Percentiles rank a stretch among this genome's conserved stretches.
phyloP scores from a whole-genome alignment of 139 green algal species.

The Desmodesmus armatus region DNA sequence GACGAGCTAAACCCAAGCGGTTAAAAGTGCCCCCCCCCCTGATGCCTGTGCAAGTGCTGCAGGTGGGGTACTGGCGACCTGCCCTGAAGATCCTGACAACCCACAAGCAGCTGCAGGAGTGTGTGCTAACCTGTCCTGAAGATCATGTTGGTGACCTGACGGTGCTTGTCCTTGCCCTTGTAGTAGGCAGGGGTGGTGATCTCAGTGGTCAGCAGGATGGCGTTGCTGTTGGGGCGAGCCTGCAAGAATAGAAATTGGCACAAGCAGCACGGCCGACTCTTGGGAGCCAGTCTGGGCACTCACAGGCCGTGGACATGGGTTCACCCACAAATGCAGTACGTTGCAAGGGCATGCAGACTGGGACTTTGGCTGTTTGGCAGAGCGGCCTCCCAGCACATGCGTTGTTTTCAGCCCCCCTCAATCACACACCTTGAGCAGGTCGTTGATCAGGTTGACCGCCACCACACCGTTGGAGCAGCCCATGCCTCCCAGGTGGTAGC shows the following conservation, averaged over 20 bases:
- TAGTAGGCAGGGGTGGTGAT: slow-evolving; percentile 70
- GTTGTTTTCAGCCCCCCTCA: background rate
- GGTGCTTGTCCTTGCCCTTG: slow-evolving; percentile 60
- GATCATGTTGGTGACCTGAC: slow-evolving; percentile 69
- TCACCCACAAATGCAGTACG: background rate
- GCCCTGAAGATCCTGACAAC: too few species aligned
- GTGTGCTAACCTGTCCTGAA: too few species aligned
- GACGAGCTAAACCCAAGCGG: too few species aligned
- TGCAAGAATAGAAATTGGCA: too few species aligned
- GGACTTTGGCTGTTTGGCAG: background rate
- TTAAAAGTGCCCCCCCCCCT: too few species aligned
- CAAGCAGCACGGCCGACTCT: background rate
- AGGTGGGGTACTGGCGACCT: too few species aligned
- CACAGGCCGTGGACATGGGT: too few species aligned
- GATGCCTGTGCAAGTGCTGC: too few species aligned
- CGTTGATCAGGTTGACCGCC: slow-evolving; percentile 70
- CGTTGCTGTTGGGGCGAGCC: slow-evolving; percentile 64
- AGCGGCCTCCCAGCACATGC: background rate
- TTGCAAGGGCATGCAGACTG: background rate
- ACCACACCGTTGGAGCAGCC: slow-evolving; percentile 81
- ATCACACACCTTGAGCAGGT: slow-evolving; percentile 74
- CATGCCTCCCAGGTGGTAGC: slow-evolving; percentile 78
- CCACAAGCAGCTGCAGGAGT: too few species aligned
- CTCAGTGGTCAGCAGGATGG: slow-evolving; percentile 70
- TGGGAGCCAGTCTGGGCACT: too few species aligned